Base-by-base conservation (phyloP, 164 flowering plant species). In the Vitis labrusca region DNA sequence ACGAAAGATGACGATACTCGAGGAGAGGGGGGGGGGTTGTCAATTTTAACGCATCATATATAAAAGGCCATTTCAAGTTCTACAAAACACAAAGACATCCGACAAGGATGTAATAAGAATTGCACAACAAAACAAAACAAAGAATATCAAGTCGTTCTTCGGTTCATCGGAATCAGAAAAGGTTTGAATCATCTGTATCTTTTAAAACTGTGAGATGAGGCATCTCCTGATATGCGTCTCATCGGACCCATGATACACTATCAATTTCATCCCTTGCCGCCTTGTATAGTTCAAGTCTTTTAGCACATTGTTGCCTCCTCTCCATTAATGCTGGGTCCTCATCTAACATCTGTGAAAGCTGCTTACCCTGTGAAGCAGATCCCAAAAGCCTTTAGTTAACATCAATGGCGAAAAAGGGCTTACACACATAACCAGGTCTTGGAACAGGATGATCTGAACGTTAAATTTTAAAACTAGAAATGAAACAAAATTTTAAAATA, bases 241-340 rank as follows among this genome's bases (percentile, higher is more conserved):
- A 93, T 68, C 91, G 77, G 12, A 61, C 83, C 93, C 92, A 93
- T 16, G 94, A 76, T 4, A 89, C 98, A 9, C 92, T 82, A 69
- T 93, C 98, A 56, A 93, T 81, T 76, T 93, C 97, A 63, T 91
- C 98, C 71, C 97, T 78, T 5, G 98, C 97, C 13, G 92, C 73
- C 83, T 90, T 93, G 83, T 93, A 91, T 63, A 93, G 61, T 61
- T 93, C 96, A 62, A 93, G 96, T 80, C 98, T 85, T 76, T 89
- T 89, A 0, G 90, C 90, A 75, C 89, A 88, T 65, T 91, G 89
- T 68, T 60, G 85, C 74, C 98, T 86, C 72, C 85, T 83, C 70
- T 88, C 94, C 96, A 89, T 91, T 76, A 90, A 55, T 23, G 96
- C 82, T 2, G 94, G 96, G 67, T 93, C 98, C 74, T 93, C 98